phyloP scores from a whole-genome alignment of 495 filamentous ascomycete species.

The Hypoxylon perforatum region DNA sequence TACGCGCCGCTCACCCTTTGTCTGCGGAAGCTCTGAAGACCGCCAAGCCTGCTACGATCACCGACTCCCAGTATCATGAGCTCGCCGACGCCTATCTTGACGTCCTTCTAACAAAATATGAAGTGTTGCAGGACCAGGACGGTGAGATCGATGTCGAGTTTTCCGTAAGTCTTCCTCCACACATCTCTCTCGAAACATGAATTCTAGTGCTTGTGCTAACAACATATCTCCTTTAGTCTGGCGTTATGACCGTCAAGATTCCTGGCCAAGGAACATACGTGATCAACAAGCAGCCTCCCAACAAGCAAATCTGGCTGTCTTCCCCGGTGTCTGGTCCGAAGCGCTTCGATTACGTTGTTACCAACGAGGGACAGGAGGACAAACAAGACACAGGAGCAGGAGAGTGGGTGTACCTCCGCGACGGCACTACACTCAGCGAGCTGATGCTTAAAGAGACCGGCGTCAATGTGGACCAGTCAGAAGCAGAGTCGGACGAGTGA shows the following conservation, averaged over 20 bases:
- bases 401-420: conserved; percentile 88
- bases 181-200: conserved; percentile 46
- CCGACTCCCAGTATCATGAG: conserved; percentile 56
- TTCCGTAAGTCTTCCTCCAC: conserved; percentile 51
- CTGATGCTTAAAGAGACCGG: conserved; percentile 78
- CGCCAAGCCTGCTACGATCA: conserved; percentile 46
- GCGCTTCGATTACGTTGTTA: conserved; percentile 85
- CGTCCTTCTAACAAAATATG: conserved; percentile 71
- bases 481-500: neutral
- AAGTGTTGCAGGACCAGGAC: conserved; percentile 69
- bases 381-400: conserved; percentile 76
- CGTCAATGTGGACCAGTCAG: conserved; percentile 47
- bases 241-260: conserved; percentile 79
- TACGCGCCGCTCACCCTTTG: conserved; percentile 38
- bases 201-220: conserved; percentile 37
- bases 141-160: conserved; percentile 75
- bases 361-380: conserved; percentile 74
- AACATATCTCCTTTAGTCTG: conserved; percentile 66
- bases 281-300: conserved; percentile 97
- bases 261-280: conserved; percentile 80
- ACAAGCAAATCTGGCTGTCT: conserved; percentile 97
- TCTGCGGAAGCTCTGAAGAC: conserved; percentile 30
- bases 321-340: conserved; percentile 94
- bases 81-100: conserved; percentile 65
- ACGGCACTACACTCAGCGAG: conserved; percentile 77